These are phyloP conservation scores for Cairneyella variabilis DNA, from an alignment of 495 filamentous ascomycete genomes.

Conservation along the genomic window DNA sequence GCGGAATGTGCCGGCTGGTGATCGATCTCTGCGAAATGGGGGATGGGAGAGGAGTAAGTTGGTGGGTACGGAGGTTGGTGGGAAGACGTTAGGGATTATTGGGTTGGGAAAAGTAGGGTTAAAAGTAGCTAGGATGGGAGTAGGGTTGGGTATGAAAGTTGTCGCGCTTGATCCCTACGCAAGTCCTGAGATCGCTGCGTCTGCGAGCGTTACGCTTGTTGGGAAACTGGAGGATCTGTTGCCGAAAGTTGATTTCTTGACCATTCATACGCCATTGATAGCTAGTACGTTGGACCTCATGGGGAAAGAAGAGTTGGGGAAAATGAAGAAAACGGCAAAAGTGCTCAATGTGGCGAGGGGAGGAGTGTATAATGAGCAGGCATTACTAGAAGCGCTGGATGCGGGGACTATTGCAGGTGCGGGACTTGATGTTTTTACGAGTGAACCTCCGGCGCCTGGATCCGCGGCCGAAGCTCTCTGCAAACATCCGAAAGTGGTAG, in stretches of 20 bases:
- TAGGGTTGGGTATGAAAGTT: conserved; percentile 65
- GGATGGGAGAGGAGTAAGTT: conserved; percentile 68
- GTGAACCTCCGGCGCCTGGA: conserved; percentile 56
- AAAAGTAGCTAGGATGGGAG: conserved; percentile 64
- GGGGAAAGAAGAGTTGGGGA: conserved; percentile 51
- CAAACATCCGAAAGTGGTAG: conserved; percentile 59
- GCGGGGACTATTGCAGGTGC: conserved; percentile 66
- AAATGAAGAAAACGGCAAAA: conserved; percentile 62
- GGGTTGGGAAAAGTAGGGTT: conserved; percentile 71
- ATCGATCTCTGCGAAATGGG: conserved; percentile 52
- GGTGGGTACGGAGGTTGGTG: conserved; percentile 66
- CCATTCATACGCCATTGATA: conserved; percentile 71
- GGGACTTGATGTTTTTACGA: conserved; percentile 71
- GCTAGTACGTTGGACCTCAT: conserved; percentile 67
- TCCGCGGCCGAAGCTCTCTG: conserved; percentile 52
- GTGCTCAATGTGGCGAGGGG: conserved; percentile 70
- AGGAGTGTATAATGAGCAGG: conserved; percentile 70
- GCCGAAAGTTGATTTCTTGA: conserved; percentile 62
- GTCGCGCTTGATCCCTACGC: conserved; percentile 67
- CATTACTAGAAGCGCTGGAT: conserved; percentile 62
- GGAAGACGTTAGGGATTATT: conserved; percentile 64
- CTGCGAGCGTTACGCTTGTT: conserved; percentile 55
- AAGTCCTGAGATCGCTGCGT: conserved; percentile 51
- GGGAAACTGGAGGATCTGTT: conserved; percentile 51
- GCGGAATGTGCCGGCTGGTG: conserved; percentile 58